These are phyloP conservation scores for Citropsis articulata DNA, from an alignment of 345 rosid species.

Conservation along the genomic window DNA sequence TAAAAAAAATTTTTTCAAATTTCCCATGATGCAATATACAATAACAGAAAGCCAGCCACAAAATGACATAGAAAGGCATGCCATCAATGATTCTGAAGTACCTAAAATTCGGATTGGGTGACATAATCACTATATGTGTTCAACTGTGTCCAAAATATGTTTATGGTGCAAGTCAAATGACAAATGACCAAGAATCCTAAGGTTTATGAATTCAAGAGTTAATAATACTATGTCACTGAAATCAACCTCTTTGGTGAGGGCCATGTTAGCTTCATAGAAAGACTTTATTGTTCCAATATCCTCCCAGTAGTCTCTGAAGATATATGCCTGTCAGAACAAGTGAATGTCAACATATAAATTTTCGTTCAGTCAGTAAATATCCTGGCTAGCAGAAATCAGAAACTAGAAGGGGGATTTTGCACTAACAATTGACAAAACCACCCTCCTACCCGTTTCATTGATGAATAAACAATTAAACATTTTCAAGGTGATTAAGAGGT, in stretches of 20 bases:
- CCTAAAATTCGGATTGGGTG: not conserved
- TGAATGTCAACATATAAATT: not conserved
- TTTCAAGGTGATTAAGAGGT: not conserved
- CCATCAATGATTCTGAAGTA: not conserved
- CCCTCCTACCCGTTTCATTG: not conserved
- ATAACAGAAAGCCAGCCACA: not conserved
- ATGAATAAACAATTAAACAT: conserved; percentile 3
- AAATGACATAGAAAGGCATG: not conserved
- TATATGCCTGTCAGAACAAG: conserved; percentile 52
- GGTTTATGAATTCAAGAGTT: not conserved
- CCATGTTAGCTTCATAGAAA: conserved; percentile 91
- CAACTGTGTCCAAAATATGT: not conserved
- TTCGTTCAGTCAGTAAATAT: not conserved
- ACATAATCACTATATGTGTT: not conserved
- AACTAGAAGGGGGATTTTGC: not conserved
- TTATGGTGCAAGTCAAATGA: not conserved
- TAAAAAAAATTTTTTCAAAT: not conserved
- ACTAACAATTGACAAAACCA: not conserved
- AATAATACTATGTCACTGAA: not conserved
- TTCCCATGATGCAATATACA: not conserved
- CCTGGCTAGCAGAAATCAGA: not conserved
- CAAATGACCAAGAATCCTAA: not conserved
- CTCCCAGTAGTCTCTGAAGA: conserved; percentile 90
- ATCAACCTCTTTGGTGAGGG: conserved; percentile 83
- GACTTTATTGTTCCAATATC: conserved; percentile 90